A percentile compares a stretch with the other conserved stretches of the same genome.
phyloP scores from a whole-genome alignment of 371 early-diverging fungal genomes.

The Rhizopus stolonifer region DNA sequence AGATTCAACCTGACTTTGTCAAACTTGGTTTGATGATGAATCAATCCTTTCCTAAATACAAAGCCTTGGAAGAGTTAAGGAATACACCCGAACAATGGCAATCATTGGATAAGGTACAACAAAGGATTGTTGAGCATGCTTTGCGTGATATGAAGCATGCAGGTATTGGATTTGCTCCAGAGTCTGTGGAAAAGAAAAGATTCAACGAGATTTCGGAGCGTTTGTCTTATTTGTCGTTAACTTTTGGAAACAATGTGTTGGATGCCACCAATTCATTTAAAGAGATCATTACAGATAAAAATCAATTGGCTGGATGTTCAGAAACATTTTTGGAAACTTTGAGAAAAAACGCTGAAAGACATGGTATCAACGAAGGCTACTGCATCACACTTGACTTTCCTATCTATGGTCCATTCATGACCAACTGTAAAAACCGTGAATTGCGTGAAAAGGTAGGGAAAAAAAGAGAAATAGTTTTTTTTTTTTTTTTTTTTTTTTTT shows the following conservation, averaged over 20 bases:
- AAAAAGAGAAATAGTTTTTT: neutral
- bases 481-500: too few relatives aligned
- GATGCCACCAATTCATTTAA: conserved; percentile 66
- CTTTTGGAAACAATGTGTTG: conserved; percentile 60
- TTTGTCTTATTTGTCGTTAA: conserved; percentile 54
- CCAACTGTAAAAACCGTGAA: conserved; percentile 59
- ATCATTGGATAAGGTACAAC: conserved; percentile 50
- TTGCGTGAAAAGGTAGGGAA: conserved; percentile 54
- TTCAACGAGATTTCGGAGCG: conserved; percentile 62
- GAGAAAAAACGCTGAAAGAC: conserved; percentile 48
- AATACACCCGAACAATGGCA: conserved; percentile 38
- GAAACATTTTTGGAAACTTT: conserved; percentile 48
- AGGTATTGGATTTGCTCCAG: conserved; percentile 60
- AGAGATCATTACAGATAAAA: conserved; percentile 43
- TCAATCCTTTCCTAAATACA: conserved; percentile 59
- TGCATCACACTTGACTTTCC: conserved; percentile 64
- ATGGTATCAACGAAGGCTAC: conserved; percentile 51
- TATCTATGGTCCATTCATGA: conserved; percentile 63
- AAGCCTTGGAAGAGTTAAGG: conserved; percentile 52
- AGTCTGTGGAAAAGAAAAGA: conserved; percentile 49
- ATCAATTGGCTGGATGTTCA: conserved; percentile 56
- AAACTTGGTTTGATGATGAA: conserved; percentile 58
- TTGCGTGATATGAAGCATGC: conserved; percentile 60
- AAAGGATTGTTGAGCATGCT: conserved; percentile 58
- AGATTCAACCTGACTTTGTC: conserved; percentile 57